Evolutionary conservation across 495 filamentous ascomycete species (phyloP).

Genomic region (Entonaema liquescens): DNA sequence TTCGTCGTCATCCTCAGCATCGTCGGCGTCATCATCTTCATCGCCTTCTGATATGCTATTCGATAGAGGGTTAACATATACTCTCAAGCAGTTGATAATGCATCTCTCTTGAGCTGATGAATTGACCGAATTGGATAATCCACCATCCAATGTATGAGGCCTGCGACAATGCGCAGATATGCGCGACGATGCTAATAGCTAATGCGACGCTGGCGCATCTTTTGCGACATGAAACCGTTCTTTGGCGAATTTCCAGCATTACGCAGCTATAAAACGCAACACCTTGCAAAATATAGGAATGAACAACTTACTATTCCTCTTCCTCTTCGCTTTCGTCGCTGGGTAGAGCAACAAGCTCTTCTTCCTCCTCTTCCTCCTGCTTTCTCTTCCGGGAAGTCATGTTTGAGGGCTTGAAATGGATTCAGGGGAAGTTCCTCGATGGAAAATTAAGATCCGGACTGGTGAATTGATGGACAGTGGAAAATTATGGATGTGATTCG

Average conservation of each 20-base stretch:
- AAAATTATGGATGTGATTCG: slow-evolving; percentile 37
- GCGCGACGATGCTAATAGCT: slow-evolving; percentile 9
- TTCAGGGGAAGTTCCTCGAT: slow-evolving; percentile 39
- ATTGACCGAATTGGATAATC: background rate
- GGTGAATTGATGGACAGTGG: slow-evolving; percentile 35
- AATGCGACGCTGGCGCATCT: slow-evolving; percentile 36
- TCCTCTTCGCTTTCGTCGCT: slow-evolving; percentile 58
- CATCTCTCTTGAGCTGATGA: background rate
- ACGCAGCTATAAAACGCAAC: background rate
- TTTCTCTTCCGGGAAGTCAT: slow-evolving; percentile 62
- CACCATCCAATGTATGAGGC: slow-evolving; percentile 5
- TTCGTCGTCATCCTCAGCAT: slow-evolving; percentile 53
- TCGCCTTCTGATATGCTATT: slow-evolving; percentile 46
- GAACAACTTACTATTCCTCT: slow-evolving; percentile 60
- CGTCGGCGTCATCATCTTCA: slow-evolving; percentile 50
- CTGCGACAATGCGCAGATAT: slow-evolving; percentile 42
- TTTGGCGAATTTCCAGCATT: slow-evolving; percentile 1
- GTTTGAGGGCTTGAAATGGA: slow-evolving; percentile 33
- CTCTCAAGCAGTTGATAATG: background rate
- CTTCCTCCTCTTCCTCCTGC: slow-evolving; percentile 59
- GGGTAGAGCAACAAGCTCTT: slow-evolving; percentile 63
- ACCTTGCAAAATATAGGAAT: slow-evolving; percentile 15
- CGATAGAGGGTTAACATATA: slow-evolving; percentile 14
- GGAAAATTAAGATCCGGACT: slow-evolving; percentile 20
- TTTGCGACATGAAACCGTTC: slow-evolving; percentile 22